Evolutionary conservation across 495 filamentous ascomycete species (phyloP), one percentile per base, ranked within the genome.

Genomic region (Xylaria palmicola): DNA sequence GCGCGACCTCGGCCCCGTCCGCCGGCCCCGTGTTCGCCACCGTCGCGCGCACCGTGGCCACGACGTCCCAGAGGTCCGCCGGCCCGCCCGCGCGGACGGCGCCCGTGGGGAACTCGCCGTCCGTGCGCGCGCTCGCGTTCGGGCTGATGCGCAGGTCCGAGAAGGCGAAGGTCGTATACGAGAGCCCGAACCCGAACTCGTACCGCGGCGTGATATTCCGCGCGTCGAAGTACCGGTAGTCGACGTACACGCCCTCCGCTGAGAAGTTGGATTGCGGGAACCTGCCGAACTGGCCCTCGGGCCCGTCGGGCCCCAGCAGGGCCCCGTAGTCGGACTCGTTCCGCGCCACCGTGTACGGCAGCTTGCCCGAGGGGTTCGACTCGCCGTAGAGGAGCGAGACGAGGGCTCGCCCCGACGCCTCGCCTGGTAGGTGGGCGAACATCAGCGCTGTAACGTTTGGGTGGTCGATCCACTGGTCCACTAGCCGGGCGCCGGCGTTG

Each of bases 181-280:
- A 80, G 1, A 88, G 73, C 1, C 86, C 86, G 54, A 79, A 88
- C 8, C 86, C 85, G 59, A 87, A 87, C 55, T 85, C 84, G 61
- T 78, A 88, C 6, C 80, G 79, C 0, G 85, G 83, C 1, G 72
- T 75, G 53, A 86, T 77, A 58, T 83, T 80, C 43, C 77, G 63
- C 44, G 69, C 70, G 59, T 85, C 82, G 57, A 86, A 86, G 63
- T 79, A 73, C 37, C 81, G 77, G 66, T 86, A 86, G 66, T 83
- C 85, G 52, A 86, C 73, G 47, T 77, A 81, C 0, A 84, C 68
- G 0, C 79, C 80, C 52, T 85, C 83, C 1, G 27, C 24, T 6
- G 71, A 68, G 65, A 83, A 86, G 48, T 82, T 68, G 12, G 68
- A 66, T 49, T 84, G 80, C 39, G 77, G 79, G 49, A 77, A 74